A percentile compares a stretch with the other conserved stretches of the same genome.
Evolutionary conservation across 2,329 filamentous ascomycete species (phyloP).

Genomic region (Zalaria obscura): DNA sequence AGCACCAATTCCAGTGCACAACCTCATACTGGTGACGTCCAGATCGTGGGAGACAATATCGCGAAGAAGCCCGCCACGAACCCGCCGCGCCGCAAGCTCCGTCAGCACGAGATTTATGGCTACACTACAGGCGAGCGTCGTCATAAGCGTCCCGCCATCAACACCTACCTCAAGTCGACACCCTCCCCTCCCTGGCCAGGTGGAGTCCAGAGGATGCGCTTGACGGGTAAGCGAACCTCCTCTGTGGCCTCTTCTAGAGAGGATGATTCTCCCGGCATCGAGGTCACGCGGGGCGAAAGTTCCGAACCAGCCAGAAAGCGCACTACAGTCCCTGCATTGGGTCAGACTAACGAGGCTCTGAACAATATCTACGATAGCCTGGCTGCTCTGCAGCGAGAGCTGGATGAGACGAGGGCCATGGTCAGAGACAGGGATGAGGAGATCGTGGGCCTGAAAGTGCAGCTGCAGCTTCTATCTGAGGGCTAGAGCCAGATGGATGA

Average conservation of each 20-base stretch:
- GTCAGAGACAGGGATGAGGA: neutral
- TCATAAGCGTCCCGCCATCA: constrained; percentile 1
- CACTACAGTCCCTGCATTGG: neutral
- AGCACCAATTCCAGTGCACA: neutral
- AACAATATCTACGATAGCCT: neutral
- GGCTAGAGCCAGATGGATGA: no score
- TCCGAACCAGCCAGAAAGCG: neutral
- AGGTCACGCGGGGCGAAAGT: neutral
- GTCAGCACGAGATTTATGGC: neutral
- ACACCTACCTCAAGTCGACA: constrained; percentile 2
- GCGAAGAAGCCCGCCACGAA: neutral
- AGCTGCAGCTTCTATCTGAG: neutral
- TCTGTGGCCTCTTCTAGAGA: neutral
- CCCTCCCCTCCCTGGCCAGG: constrained; percentile 2
- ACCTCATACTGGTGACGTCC: neutral
- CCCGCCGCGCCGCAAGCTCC: neutral
- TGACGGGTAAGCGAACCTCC: neutral
- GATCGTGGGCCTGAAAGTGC: neutral
- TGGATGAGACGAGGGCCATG: neutral
- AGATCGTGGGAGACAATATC: neutral
- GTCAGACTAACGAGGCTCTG: neutral
- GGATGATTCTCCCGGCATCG: neutral
- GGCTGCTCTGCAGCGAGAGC: constrained; percentile 1
- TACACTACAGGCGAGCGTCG: neutral
- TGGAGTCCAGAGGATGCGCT: neutral